Base-by-base conservation (phyloP, 768 basidiomycete genomes). In the Collybia sordida region DNA sequence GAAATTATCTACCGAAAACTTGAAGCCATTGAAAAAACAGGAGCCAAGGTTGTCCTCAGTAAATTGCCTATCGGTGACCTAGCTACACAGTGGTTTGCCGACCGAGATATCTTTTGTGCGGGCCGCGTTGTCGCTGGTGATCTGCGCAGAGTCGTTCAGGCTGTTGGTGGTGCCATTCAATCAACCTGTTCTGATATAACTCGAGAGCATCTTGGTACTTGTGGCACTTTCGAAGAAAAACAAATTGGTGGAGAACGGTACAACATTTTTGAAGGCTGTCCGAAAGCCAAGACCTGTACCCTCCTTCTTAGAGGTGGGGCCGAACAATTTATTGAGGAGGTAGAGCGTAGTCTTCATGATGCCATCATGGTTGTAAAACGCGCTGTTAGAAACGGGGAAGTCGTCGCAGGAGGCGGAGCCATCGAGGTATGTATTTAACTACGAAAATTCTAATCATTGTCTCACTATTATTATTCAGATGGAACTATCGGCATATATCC, bases 361-460 rank as follows among this genome's bases (percentile, higher is more conserved):
- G 95, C 96, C 1, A 93, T 98, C 61, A 98, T 98, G 95, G 95
- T 99, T n/a, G 97, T 99, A 38, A 97, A 97, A 71, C 80, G 97
- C 45, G 95, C 97, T 3, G 86, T 99, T 59, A 88, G 87, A 64
- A 98, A 94, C 64, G 93, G 92, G 36, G 90, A 96, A 47, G 87
- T 99, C 44, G 97, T 99, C 28, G 97, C 97, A 8, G 97, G 97
- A 28, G 97, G 97, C 42, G 97, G 97, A 54, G 97, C 97, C 12
- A 88, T 91, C 47, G 97, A 98, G 83, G 95, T 94, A 63, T 55
- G 68, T 59, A 40, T 47, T 49, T 28, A 37, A 3, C 23, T 23
- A 17, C 38, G 18, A 25, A 49, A 12, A 40, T 5, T 31, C 45
- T 17, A 21, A 47, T 40, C 39, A 9, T 39, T 12, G 23, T 22